phyloP scores from a whole-genome alignment of 148 eudicot genomes.

The Amaranthus cruentus region DNA sequence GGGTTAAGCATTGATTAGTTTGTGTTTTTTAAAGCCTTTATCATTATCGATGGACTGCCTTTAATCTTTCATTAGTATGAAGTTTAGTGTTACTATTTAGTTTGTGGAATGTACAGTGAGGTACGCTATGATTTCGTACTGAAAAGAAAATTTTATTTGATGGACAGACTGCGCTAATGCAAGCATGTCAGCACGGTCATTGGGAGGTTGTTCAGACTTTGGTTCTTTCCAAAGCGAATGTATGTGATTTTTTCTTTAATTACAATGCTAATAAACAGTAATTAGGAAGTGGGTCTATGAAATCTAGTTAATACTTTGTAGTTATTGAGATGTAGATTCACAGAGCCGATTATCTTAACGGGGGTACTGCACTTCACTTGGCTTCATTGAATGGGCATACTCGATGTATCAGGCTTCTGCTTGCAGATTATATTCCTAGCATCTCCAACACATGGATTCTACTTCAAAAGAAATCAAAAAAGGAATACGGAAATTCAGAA shows the following conservation, averaged over 20 bases:
- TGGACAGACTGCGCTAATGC: slow-evolving; percentile 93
- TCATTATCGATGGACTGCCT: background rate
- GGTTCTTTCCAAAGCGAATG: slow-evolving; percentile 81
- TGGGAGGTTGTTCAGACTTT: slow-evolving; percentile 95
- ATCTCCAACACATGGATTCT: slow-evolving; percentile 49
- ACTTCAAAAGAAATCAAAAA: slow-evolving; percentile 42
- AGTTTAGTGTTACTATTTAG: background rate
- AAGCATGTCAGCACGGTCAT: slow-evolving; percentile 96
- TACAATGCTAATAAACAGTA: background rate
- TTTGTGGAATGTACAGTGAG: slow-evolving; percentile 13
- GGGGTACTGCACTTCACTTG: slow-evolving; percentile 96
- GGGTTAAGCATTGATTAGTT: background rate
- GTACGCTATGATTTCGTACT: slow-evolving; percentile 3
- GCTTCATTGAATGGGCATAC: slow-evolving; percentile 93
- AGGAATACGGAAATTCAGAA: slow-evolving; percentile 39
- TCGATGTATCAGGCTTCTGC: slow-evolving; percentile 78
- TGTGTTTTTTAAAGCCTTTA: background rate
- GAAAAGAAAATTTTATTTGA: slow-evolving; percentile 4
- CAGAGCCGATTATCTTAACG: slow-evolving; percentile 81
- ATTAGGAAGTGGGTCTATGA: background rate
- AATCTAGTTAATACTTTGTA: background rate
- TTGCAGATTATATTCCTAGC: slow-evolving; percentile 88
- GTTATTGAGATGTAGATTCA: slow-evolving; percentile 53
- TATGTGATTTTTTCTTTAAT: slow-evolving; percentile 29
- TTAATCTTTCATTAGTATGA: background rate